phyloP scores from a whole-genome alignment of 2,329 filamentous ascomycete species.

The Fusarium foetens region DNA sequence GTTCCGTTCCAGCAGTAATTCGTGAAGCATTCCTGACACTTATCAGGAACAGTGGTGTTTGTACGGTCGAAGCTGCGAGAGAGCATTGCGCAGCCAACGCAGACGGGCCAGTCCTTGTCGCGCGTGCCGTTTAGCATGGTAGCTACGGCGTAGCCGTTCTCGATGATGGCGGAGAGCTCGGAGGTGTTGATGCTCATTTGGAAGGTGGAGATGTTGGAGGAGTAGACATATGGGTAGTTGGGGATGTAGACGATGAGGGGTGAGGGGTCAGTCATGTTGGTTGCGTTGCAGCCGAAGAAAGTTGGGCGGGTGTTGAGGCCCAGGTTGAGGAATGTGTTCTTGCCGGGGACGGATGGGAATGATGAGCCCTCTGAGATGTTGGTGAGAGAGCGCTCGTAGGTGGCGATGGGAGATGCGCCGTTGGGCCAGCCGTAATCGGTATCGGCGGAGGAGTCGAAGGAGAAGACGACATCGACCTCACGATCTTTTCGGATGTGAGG shows the following conservation, averaged over 20 bases:
- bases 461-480: conserved; percentile 70
- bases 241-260: conserved; percentile 90
- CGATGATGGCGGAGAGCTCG: conserved; percentile 81
- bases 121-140: conserved; percentile 85
- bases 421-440: conserved; percentile 68
- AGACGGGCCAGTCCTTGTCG: conserved; percentile 80
- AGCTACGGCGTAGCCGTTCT: conserved; percentile 85
- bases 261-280: conserved; percentile 61
- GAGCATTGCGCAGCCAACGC: conserved; percentile 88
- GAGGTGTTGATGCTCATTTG: conserved; percentile 69
- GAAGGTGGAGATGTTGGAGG: conserved; percentile 85
- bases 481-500: conserved; percentile 64
- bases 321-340: conserved; percentile 65
- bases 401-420: conserved; percentile 66
- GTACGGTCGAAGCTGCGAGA: conserved; percentile 79
- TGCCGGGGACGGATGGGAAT: conserved; percentile 68
- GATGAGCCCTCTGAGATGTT: conserved; percentile 62
- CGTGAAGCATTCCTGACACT: conserved; percentile 80
- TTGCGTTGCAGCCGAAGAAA: conserved; percentile 73
- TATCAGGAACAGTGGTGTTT: conserved; percentile 72
- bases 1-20: conserved; percentile 96
- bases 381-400: conserved; percentile 63
- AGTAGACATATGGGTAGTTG: conserved; percentile 76
- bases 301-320: conserved; percentile 68
- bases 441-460: conserved; percentile 72